Evolutionary conservation across 2,329 filamentous ascomycete genomes (phyloP), one percentile per base, ranked within the genome.

Genomic region (Paecilomyces formosus): DNA sequence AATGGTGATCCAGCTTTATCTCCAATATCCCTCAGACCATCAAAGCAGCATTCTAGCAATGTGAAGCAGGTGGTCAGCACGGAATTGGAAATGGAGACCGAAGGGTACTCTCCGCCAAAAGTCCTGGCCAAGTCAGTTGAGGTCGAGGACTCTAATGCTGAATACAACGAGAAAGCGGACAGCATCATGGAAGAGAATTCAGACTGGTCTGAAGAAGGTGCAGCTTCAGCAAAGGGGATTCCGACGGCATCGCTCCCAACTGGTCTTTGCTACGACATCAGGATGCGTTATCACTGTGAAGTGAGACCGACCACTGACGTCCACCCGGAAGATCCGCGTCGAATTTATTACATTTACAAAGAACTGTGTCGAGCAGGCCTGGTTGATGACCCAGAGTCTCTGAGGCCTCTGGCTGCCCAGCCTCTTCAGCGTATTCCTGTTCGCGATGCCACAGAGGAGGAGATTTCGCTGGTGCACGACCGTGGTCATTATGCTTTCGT

Each of bases 211-310:
- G 70, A 75, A n/a, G 71, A 74, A 5, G 70, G 71, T 30, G 56
- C 62, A 50, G 61, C 65, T 7, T 62, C 63, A 7, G 69, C 75
- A 76, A 58, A 78, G 75, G 75, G 75, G 9, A 68, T 79, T n/a
- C 73, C 76, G 1, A 61, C 74, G 26, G 70, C 75, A 1, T 74
- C 84, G 26, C 78, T 90, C 1, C 84, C 88, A 0, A 92, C 89
- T 0, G 90, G 90, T 3, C 85, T 88, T 61, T 93, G 90, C 64
- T 99, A 97, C 71, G 94, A 99, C 76, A 87, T 90, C 58, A 86
- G 93, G 31, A 99, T 99, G 94, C 91, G 94, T 61, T 88, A 95
- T 61, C 94, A 99, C 72, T 89, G 92, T 57, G 96, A 97, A 70
- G 86, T 90, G 15, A 87, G 90, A 18, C 78, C 81, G 2, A 76